Conservation (phyloP, 192 early-diverging fungal genomes). For the Linnemannia hyalina region DNA sequence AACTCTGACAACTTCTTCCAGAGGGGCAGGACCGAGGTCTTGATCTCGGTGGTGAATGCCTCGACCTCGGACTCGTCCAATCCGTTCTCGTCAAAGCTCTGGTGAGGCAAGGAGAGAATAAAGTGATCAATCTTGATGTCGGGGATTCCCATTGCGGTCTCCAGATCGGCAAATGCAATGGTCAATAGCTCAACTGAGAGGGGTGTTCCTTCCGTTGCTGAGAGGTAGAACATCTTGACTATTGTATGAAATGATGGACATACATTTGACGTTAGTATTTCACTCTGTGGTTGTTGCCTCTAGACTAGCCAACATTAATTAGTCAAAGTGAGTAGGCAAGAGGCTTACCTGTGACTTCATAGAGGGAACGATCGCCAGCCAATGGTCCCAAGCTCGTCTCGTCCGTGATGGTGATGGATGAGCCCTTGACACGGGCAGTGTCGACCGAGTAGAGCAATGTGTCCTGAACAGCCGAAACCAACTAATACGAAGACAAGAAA, state of each 20-base stretch:
- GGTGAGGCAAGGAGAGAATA: slow-evolving; percentile 36
- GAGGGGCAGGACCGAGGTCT: slow-evolving; percentile 25
- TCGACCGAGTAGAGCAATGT: slow-evolving; percentile 58
- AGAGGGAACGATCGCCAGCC: slow-evolving; percentile 58
- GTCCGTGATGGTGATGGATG: slow-evolving; percentile 57
- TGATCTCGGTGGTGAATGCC: slow-evolving; percentile 26
- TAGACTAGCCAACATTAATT: not conserved
- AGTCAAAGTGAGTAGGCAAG: not conserved
- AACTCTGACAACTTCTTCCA: slow-evolving; percentile 43
- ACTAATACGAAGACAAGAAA: slow-evolving; percentile 43
- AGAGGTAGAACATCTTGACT: slow-evolving; percentile 53
- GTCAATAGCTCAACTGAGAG: slow-evolving; percentile 27
- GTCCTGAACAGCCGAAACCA: slow-evolving; percentile 62
- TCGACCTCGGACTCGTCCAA: slow-evolving; percentile 51
- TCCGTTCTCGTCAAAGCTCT: slow-evolving; percentile 40
- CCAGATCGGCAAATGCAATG: slow-evolving; percentile 27
- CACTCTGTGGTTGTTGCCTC: not conserved
- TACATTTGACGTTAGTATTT: not conserved
- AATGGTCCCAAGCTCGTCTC: slow-evolving; percentile 54
- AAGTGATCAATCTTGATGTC: slow-evolving; percentile 46
- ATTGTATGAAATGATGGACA: not conserved
- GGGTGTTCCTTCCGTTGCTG: slow-evolving; percentile 20
- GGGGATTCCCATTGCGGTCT: slow-evolving; percentile 14
- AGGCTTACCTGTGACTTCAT: slow-evolving; percentile 55
- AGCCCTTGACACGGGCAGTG: slow-evolving; percentile 31